Percentiles rank a stretch among this genome's conserved stretches.
These are phyloP conservation scores for Escovopsis sp. DNA, from an alignment of 2,329 filamentous ascomycete genomes.

Conservation along the genomic window DNA sequence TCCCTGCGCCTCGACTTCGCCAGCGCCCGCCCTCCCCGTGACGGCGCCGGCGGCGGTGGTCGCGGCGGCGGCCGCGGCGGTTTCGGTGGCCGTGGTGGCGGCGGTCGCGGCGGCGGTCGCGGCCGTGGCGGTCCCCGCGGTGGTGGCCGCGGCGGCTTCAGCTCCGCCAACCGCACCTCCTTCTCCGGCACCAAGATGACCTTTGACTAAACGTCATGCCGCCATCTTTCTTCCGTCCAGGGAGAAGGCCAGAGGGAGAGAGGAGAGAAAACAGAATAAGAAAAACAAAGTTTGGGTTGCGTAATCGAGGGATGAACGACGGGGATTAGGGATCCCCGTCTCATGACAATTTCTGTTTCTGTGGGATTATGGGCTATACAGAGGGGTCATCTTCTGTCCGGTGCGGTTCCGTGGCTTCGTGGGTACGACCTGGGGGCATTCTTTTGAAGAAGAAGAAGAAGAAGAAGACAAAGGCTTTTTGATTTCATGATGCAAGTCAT, in stretches of 20 bases:
- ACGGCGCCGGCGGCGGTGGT: slow-evolving; percentile 38
- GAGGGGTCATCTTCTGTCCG: slow-evolving; percentile 15
- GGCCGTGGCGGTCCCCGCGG: slow-evolving; percentile 33
- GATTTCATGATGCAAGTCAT: too few species aligned
- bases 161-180: slow-evolving; percentile 32
- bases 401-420: slow-evolving; percentile 17
- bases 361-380: slow-evolving; percentile 25
- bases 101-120: slow-evolving; percentile 32
- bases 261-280: slow-evolving; percentile 19
- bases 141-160: slow-evolving; percentile 35
- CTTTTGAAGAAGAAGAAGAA: slow-evolving; percentile 8
- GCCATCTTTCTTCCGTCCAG: slow-evolving; percentile 16
- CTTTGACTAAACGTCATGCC: slow-evolving; percentile 38
- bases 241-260: slow-evolving; percentile 43
- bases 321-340: slow-evolving; percentile 21
- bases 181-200: slow-evolving; percentile 64
- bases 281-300: slow-evolving; percentile 21
- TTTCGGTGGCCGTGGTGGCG: slow-evolving; percentile 22
- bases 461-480: background rate
- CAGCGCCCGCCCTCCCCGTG: slow-evolving; percentile 47
- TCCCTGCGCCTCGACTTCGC: slow-evolving; percentile 73
- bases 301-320: slow-evolving; percentile 5
- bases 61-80: slow-evolving; percentile 37
- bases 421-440: slow-evolving; percentile 24
- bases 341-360: slow-evolving; percentile 18